Evolutionary conservation across 2,329 filamentous ascomycete genomes (phyloP).

Genomic region (Triangularia setosa): DNA sequence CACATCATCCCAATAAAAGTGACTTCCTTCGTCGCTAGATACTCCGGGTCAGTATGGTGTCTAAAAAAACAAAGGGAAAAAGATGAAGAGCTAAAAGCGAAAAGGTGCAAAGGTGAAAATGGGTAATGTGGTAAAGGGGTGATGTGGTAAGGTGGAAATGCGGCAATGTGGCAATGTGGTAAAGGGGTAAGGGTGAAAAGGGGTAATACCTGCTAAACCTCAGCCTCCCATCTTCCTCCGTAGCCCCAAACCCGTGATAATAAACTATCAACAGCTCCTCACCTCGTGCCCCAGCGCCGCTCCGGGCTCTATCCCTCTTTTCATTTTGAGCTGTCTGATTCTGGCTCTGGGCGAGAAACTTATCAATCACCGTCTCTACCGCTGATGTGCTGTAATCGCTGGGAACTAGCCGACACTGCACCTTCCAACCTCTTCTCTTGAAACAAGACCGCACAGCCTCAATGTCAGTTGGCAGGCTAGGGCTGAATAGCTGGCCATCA

Average conservation of each 20-base stretch:
- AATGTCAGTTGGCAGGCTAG: background rate
- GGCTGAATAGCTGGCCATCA: background rate
- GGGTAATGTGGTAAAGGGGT: no score
- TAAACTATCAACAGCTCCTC: conserved; percentile 20
- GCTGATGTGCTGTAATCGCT: background rate
- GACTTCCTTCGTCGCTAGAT: background rate
- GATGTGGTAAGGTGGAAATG: background rate
- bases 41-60: background rate
- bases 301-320: background rate
- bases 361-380: background rate
- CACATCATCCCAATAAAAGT: conserved; percentile 26
- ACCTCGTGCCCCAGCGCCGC: background rate
- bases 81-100: no score
- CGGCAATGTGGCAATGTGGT: no score
- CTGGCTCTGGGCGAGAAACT: background rate
- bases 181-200: background rate
- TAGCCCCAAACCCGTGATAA: conserved; percentile 19
- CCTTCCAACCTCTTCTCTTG: background rate
- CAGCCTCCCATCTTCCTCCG: conserved; percentile 21
- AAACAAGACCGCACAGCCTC: background rate
- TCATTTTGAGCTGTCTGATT: background rate
- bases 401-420: background rate
- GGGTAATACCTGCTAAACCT: conserved; percentile 18
- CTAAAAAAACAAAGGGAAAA: no score
- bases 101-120: no score